These are phyloP conservation scores for Phaeomoniella chlamydospora DNA, from an alignment of 2,329 filamentous ascomycete species.

Conservation along the genomic window DNA sequence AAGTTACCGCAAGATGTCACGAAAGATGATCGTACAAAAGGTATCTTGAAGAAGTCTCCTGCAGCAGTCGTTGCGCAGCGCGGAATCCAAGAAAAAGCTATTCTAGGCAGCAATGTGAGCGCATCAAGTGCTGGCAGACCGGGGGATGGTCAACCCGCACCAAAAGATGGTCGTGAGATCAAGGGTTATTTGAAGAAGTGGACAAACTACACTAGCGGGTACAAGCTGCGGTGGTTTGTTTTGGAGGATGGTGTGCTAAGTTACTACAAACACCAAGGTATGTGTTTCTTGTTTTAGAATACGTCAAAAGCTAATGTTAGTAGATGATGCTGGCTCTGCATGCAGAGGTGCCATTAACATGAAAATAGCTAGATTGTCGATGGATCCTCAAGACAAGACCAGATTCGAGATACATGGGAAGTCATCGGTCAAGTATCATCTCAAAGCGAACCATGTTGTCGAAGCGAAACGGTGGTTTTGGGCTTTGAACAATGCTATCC, in stretches of 20 bases:
- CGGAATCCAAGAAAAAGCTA: constrained; percentile 93
- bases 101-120: constrained; percentile 58
- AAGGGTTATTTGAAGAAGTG: constrained; percentile 98
- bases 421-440: constrained; percentile 93
- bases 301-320: constrained; percentile 2
- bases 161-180: constrained; percentile 88
- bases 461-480: constrained; percentile 99
- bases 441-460: constrained; percentile 95
- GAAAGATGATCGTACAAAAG: constrained; percentile 77
- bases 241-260: constrained; percentile 93
- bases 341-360: constrained; percentile 98
- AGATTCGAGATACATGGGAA: constrained; percentile 97
- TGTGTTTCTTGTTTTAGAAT: constrained; percentile 3
- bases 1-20: constrained; percentile 94
- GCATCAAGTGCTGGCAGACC: constrained; percentile 35
- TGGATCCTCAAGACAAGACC: constrained; percentile 95
- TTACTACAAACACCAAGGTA: constrained; percentile 92
- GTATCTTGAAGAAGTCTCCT: constrained; percentile 85
- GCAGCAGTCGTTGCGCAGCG: constrained; percentile 88
- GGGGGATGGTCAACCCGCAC: constrained; percentile 44
- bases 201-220: constrained; percentile 97
- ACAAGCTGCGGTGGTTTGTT: constrained; percentile 95
- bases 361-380: constrained; percentile 85
- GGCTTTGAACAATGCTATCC: constrained; percentile 96
- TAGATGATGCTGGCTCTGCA: constrained; percentile 83